These are phyloP conservation scores for Moesziomyces sp. DNA, from an alignment of 1,284 basidiomycete genomes.

Conservation along the genomic window DNA sequence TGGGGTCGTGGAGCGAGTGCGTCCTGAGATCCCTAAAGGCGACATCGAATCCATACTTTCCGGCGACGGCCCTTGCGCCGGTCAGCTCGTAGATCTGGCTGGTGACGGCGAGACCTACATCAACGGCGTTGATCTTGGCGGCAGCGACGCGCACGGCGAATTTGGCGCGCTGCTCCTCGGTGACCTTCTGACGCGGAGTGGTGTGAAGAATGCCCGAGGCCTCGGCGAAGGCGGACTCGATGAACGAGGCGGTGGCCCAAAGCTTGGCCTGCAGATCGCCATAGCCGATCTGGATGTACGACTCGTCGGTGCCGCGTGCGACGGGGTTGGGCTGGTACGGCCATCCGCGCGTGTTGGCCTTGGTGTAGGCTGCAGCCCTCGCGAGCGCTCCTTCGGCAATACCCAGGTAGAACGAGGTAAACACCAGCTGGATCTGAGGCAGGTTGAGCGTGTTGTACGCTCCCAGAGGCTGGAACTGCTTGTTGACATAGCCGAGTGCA, in stretches of 20 bases:
- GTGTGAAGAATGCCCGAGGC: constrained; percentile 52
- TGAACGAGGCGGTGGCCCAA: constrained; percentile 64
- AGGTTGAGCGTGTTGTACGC: constrained; percentile 66
- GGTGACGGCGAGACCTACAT: constrained; percentile 65
- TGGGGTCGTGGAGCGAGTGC: constrained; percentile 67
- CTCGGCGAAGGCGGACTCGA: constrained; percentile 54
- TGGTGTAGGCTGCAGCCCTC: constrained; percentile 61
- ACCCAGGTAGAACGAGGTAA: constrained; percentile 67
- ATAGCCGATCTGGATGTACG: constrained; percentile 67
- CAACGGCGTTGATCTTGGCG: constrained; percentile 63
- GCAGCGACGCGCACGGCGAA: constrained; percentile 66
- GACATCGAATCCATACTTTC: constrained; percentile 65
- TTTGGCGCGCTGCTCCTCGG: constrained; percentile 62
- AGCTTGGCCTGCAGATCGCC: constrained; percentile 65
- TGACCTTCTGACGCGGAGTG: constrained; percentile 47
- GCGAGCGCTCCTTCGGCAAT: constrained; percentile 65
- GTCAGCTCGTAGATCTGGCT: constrained; percentile 64
- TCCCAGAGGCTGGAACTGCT: constrained; percentile 58
- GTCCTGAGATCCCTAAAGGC: constrained; percentile 57
- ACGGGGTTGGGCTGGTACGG: constrained; percentile 60
- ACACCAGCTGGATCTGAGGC: constrained; percentile 66
- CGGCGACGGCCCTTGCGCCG: constrained; percentile 62
- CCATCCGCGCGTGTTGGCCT: constrained; percentile 65
- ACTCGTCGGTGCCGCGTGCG: constrained; percentile 60
- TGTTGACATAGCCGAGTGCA: constrained; percentile 58